Conservation (phyloP, 2,329 filamentous ascomycete species). For the Nemania diffusa region DNA sequence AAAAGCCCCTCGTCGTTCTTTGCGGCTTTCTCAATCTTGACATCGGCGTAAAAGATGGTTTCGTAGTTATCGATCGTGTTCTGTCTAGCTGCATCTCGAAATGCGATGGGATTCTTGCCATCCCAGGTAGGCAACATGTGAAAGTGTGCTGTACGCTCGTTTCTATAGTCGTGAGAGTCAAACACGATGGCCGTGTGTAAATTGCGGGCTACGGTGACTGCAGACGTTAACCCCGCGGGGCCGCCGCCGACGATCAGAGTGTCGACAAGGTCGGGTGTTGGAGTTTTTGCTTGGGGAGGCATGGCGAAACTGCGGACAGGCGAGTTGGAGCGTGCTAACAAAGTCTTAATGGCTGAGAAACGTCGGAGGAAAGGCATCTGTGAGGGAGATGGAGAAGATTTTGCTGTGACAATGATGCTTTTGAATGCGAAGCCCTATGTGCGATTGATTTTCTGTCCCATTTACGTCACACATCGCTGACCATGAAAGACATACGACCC, state of each 20-base stretch:
- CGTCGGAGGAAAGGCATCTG: too few species aligned
- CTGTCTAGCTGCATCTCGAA: slow-evolving; percentile 9
- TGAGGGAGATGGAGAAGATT: too few species aligned
- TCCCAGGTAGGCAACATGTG: too few species aligned
- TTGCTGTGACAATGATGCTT: too few species aligned
- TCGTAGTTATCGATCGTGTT: slow-evolving; percentile 16
- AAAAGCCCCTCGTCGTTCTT: slow-evolving; percentile 29
- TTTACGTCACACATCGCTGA: too few species aligned
- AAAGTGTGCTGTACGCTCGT: too few species aligned
- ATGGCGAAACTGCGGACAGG: too few species aligned
- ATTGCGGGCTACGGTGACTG: slow-evolving; percentile 11
- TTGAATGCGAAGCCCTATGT: too few species aligned
- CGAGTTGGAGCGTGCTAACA: too few species aligned
- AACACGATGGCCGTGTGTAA: slow-evolving; percentile 25
- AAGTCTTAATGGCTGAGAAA: too few species aligned
- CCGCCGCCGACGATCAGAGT: slow-evolving; percentile 27
- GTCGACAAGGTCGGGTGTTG: slow-evolving; percentile 8
- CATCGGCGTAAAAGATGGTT: slow-evolving; percentile 18
- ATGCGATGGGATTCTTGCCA: slow-evolving; percentile 19
- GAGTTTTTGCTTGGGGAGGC: slow-evolving; percentile 1
- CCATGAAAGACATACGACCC: too few species aligned
- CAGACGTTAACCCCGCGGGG: slow-evolving; percentile 8
- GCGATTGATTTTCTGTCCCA: too few species aligned
- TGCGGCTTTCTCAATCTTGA: slow-evolving; percentile 15
- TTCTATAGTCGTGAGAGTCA: slow-evolving; percentile 19